Conservation (phyloP, 192 early-diverging fungal genomes). For the Gamsiella multidivaricata region DNA sequence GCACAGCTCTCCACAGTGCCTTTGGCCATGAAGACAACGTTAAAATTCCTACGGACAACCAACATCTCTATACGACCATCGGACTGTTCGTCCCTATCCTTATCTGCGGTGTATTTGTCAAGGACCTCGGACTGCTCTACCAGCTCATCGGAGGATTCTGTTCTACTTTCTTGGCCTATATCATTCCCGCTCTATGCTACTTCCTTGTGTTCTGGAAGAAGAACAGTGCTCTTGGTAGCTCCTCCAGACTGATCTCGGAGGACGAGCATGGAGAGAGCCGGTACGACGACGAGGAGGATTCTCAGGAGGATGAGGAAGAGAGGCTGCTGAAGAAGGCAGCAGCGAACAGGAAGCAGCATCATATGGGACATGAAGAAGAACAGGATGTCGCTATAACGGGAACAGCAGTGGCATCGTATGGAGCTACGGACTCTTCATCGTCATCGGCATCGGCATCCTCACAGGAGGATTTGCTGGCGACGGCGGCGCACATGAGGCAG, state of each 20-base stretch:
- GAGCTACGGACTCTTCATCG: constrained; percentile 1
- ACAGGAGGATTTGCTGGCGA: not conserved
- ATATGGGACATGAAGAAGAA: constrained; percentile 7
- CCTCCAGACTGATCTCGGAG: not conserved
- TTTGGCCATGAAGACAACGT: constrained; percentile 54
- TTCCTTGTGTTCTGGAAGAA: constrained; percentile 53
- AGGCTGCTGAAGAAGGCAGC: constrained; percentile 1
- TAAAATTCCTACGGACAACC: constrained; percentile 30
- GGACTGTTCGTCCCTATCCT: constrained; percentile 52
- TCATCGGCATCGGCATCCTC: not conserved
- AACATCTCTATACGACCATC: constrained; percentile 58
- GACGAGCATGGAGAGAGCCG: constrained; percentile 11
- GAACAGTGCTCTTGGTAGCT: not conserved
- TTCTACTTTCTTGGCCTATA: constrained; percentile 60
- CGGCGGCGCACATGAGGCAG: not conserved
- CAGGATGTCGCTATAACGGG: not conserved
- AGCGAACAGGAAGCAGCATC: not conserved
- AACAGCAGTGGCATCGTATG: not conserved
- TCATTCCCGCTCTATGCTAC: constrained; percentile 59
- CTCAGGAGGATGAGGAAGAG: constrained; percentile 20
- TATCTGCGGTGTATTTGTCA: constrained; percentile 49
- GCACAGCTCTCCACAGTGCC: constrained; percentile 57
- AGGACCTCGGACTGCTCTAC: constrained; percentile 58
- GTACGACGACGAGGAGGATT: constrained; percentile 19
- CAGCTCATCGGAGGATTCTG: constrained; percentile 63